Evolutionary conservation across 805 yeast genomes (phyloP).

Genomic region (Lipomyces spencermartinsiae): DNA sequence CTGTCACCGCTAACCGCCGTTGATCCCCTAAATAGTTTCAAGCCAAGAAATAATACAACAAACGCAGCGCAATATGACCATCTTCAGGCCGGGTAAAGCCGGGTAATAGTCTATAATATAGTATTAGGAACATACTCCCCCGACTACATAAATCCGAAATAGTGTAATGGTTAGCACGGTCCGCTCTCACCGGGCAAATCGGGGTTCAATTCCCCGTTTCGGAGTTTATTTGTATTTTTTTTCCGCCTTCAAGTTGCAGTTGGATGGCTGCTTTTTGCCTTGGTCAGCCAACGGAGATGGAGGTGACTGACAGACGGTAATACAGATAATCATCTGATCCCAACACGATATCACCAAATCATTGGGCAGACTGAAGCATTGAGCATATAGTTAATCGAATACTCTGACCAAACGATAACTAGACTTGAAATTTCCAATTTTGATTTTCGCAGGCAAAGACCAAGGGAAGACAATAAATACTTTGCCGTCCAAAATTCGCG

Average conservation of each 20-base stretch:
- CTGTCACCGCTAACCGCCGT: too few relatives aligned
- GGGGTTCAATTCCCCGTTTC: slow-evolving; percentile 31
- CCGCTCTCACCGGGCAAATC: slow-evolving; percentile 32
- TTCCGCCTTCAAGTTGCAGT: too few relatives aligned
- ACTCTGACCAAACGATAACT: neutral
- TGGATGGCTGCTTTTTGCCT: too few relatives aligned
- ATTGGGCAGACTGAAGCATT: too few relatives aligned
- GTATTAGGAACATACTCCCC: too few relatives aligned
- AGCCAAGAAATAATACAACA: too few relatives aligned
- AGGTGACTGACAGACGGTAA: too few relatives aligned
- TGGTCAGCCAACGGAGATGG: too few relatives aligned
- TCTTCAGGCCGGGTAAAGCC: neutral
- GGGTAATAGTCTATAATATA: neutral
- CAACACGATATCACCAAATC: neutral
- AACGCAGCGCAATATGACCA: too few relatives aligned
- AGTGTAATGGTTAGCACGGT: slow-evolving; percentile 31
- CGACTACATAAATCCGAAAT: slow-evolving; percentile 16
- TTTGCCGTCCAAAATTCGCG: neutral
- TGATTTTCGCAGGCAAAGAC: neutral
- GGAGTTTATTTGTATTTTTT: slow-evolving; percentile 8
- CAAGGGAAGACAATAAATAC: neutral
- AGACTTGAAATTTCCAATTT: neutral
- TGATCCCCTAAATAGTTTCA: too few relatives aligned
- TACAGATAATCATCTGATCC: too few relatives aligned
- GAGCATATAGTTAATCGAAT: neutral